phyloP scores from a whole-genome alignment of 75 land plant genomes.

The Isoetes taiwanensis region DNA sequence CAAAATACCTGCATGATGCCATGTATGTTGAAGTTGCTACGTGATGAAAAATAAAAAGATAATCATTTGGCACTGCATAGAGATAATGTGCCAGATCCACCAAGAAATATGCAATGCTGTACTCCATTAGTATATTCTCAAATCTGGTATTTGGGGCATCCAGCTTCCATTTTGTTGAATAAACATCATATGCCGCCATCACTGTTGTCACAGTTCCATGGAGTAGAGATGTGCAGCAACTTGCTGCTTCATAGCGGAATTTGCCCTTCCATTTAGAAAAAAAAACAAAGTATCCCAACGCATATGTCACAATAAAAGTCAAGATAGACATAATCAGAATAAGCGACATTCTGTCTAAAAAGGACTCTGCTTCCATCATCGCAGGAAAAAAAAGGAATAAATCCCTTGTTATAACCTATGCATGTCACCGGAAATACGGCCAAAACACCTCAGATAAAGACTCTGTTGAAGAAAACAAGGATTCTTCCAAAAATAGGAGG shows the following conservation, averaged over 20 bases:
- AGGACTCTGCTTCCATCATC: too few species aligned
- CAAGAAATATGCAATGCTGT: constrained; percentile 45
- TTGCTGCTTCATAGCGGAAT: constrained; percentile 47
- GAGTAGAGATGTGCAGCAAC: constrained; percentile 59
- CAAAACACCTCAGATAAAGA: too few species aligned
- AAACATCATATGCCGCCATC: constrained; percentile 23
- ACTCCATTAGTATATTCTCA: constrained; percentile 57
- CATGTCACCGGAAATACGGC: too few species aligned
- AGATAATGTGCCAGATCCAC: constrained; percentile 5
- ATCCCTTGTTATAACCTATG: too few species aligned
- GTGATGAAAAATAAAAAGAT: constrained; percentile 79
- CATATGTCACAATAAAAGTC: constrained; percentile 5
- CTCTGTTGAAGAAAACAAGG: too few species aligned
- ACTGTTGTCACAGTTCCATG: constrained; percentile 61
- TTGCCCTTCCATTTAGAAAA: constrained; percentile 18
- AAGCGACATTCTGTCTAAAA: too few species aligned
- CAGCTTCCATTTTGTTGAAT: background rate
- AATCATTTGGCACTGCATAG: background rate
- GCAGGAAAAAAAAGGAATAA: too few species aligned
- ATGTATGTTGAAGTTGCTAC: constrained; percentile 62
- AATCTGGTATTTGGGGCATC: constrained; percentile 30
- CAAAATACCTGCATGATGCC: constrained; percentile 53
- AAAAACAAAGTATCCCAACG: constrained; percentile 7
- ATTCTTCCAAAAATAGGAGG: too few species aligned
- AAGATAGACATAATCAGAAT: background rate